Percentiles rank a stretch among this genome's conserved stretches.
These are phyloP conservation scores for Cercis canadensis DNA, from an alignment of 306 rosid genomes.

Conservation along the genomic window DNA sequence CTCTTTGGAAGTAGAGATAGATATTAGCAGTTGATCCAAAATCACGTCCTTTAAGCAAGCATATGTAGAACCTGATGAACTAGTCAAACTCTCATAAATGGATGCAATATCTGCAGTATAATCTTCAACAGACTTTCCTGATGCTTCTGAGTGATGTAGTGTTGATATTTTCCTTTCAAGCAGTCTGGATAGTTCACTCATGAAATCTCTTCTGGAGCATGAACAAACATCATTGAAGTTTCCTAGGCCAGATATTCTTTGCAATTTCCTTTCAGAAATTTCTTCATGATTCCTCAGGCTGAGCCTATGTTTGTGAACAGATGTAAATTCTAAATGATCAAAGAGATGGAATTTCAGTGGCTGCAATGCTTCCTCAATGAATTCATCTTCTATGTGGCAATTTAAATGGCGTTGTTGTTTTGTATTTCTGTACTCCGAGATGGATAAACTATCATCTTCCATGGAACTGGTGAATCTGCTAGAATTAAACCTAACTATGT, in stretches of 20 bases:
- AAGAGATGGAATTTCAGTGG: constrained; percentile 47
- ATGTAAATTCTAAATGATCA: constrained; percentile 43
- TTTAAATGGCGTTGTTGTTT: constrained; percentile 37
- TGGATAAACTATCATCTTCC: constrained; percentile 41
- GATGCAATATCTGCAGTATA: constrained; percentile 61
- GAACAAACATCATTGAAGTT: constrained; percentile 47
- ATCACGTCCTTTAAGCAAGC: constrained; percentile 70
- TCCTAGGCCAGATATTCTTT: constrained; percentile 34
- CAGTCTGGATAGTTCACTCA: constrained; percentile 45
- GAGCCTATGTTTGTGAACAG: constrained; percentile 42
- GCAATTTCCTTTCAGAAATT: constrained; percentile 39
- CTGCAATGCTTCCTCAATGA: constrained; percentile 38
- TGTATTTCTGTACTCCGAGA: constrained; percentile 42
- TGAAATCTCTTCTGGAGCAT: constrained; percentile 49
- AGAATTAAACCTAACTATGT: constrained; percentile 38
- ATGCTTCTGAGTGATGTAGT: constrained; percentile 54
- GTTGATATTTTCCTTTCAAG: constrained; percentile 49
- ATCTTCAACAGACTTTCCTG: constrained; percentile 61
- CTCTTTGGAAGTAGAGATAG: constrained; percentile 75
- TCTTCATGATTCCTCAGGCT: constrained; percentile 45
- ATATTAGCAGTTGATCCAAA: constrained; percentile 66
- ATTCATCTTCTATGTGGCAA: constrained; percentile 48
- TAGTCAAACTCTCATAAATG: constrained; percentile 55
- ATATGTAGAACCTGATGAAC: constrained; percentile 55
- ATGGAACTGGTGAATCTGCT: constrained; percentile 41